These are phyloP conservation scores for Monilinia polystroma DNA, from an alignment of 2,329 filamentous ascomycete species.

Conservation along the genomic window DNA sequence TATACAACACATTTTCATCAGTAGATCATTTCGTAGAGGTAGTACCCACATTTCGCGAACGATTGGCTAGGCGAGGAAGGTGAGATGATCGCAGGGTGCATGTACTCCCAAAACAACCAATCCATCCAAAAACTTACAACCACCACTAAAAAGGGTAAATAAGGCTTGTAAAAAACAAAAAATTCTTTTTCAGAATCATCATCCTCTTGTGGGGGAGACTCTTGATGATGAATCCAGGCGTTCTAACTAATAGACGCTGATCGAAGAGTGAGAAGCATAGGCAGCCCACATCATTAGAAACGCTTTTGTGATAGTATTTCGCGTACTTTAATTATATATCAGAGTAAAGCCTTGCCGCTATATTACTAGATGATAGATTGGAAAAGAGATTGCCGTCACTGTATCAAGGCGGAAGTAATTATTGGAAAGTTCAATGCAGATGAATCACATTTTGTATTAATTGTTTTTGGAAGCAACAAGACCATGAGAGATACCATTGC, in stretches of 20 bases:
- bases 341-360: neutral
- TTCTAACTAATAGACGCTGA: neutral
- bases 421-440: neutral
- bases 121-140: neutral
- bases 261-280: conserved; percentile 4
- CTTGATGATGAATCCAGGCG: conserved; percentile 12
- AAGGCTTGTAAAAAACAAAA: neutral
- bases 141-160: neutral
- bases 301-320: conserved; percentile 5
- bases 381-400: neutral
- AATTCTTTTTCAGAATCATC: neutral
- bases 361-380: neutral
- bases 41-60: neutral
- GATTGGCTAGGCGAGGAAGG: neutral
- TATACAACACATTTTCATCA: neutral
- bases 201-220: conserved; percentile 7
- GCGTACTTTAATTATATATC: neutral
- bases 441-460: neutral
- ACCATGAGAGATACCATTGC: too few species aligned
- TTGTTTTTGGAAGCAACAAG: neutral
- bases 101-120: neutral
- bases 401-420: neutral
- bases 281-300: neutral
- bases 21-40: neutral
- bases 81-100: neutral